Percentiles rank a stretch among this genome's conserved stretches.
Conservation (phyloP, 2,329 filamentous ascomycete genomes). For the Fusarium phyllophilum region DNA sequence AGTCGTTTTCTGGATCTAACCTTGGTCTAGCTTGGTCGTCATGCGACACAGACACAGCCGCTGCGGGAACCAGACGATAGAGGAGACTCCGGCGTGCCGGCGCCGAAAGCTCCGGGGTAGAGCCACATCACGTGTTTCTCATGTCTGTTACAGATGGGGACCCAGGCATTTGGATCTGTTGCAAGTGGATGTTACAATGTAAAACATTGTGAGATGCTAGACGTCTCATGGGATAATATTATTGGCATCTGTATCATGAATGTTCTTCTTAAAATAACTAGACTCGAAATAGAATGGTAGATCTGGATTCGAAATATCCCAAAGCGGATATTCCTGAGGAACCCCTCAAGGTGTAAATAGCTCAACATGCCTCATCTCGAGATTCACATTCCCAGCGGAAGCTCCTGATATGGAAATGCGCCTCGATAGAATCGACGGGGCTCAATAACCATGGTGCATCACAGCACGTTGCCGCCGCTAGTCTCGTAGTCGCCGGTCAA, state of each 20-base stretch:
- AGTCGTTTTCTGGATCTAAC: constrained; percentile 29
- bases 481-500: constrained; percentile 31
- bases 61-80: constrained; percentile 24
- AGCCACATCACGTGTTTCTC: constrained; percentile 32
- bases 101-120: constrained; percentile 40
- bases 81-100: constrained; percentile 33
- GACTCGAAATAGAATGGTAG: constrained; percentile 23
- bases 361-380: constrained; percentile 13
- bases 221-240: constrained; percentile 6
- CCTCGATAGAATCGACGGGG: constrained; percentile 1
- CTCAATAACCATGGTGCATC: constrained; percentile 21
- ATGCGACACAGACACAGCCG: constrained; percentile 43
- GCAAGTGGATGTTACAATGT: constrained; percentile 3
- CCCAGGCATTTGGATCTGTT: constrained; percentile 4
- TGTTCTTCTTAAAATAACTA: constrained; percentile 12
- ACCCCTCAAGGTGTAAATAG: constrained; percentile 17
- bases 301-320: background rate
- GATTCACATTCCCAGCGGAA: constrained; percentile 17
- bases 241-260: constrained; percentile 17
- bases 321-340: background rate
- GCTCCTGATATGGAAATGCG: constrained; percentile 24
- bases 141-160: no score
- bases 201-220: constrained; percentile 3
- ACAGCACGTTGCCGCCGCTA: constrained; percentile 35
- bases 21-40: constrained; percentile 31